A percentile compares a stretch with the other conserved stretches of the same genome.
These are phyloP conservation scores for Malassezia vespertilionis DNA, from an alignment of 1,284 basidiomycete species.

Conservation along the genomic window DNA sequence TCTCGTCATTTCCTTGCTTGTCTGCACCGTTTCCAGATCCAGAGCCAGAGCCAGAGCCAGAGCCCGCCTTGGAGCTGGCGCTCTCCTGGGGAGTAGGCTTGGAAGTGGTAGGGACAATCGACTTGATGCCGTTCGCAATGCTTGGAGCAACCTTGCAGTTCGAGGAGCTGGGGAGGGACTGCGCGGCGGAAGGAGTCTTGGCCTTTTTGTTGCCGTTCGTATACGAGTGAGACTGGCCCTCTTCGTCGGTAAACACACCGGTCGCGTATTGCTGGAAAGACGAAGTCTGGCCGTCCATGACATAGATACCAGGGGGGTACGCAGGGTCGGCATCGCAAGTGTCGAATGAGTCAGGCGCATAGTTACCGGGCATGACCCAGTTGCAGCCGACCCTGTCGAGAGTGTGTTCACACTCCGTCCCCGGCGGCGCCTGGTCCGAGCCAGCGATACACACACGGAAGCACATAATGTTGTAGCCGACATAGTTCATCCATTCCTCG, in stretches of 20 bases:
- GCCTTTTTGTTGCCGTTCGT: conserved; percentile 39
- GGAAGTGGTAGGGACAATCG: conserved; percentile 22
- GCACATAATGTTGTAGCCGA: conserved; percentile 39
- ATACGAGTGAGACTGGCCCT: conserved; percentile 29
- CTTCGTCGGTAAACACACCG: conserved; percentile 21
- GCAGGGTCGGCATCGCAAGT: conserved; percentile 45
- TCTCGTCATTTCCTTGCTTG: no score
- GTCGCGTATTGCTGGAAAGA: conserved; percentile 43
- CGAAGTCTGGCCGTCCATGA: conserved; percentile 31
- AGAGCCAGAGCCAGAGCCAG: background rate
- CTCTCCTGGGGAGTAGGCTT: no score
- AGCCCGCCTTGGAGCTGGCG: background rate
- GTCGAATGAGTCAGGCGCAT: conserved; percentile 35
- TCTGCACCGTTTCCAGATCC: conserved; percentile 5
- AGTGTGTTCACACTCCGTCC: conserved; percentile 40
- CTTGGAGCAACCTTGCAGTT: conserved; percentile 29
- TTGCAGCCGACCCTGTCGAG: conserved; percentile 46
- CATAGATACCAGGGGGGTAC: conserved; percentile 44
- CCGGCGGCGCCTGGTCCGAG: conserved; percentile 28
- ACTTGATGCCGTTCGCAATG: conserved; percentile 39
- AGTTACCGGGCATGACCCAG: conserved; percentile 49
- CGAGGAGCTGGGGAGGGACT: conserved; percentile 37
- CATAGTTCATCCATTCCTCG: conserved; percentile 52
- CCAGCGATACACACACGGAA: conserved; percentile 46
- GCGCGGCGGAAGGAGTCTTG: conserved; percentile 36